These are phyloP conservation scores for Eremothecium gossypii DNA, from an alignment of 1,139 yeast genomes.

Conservation along the genomic window DNA sequence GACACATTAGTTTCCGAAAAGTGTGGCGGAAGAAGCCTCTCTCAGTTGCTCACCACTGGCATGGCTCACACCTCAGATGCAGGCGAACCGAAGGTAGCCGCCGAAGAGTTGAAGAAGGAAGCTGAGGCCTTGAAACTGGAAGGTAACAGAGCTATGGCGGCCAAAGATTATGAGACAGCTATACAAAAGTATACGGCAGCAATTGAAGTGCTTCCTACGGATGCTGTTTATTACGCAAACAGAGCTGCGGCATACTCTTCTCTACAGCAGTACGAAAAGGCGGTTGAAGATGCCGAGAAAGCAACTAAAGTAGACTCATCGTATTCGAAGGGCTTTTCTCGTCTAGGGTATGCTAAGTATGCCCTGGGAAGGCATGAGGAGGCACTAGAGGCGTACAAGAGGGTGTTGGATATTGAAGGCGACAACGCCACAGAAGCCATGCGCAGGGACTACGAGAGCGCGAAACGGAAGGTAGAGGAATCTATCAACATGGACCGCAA, in stretches of 20 bases:
- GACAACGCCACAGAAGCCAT: conserved; percentile 77
- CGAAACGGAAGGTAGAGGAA: conserved; percentile 74
- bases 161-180: conserved; percentile 60
- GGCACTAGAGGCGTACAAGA: conserved; percentile 81
- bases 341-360: conserved; percentile 87
- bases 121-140: conserved; percentile 81
- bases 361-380: conserved; percentile 86
- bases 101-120: conserved; percentile 42
- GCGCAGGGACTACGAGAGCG: conserved; percentile 90
- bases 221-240: conserved; percentile 82
- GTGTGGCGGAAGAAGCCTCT: conserved; percentile 43
- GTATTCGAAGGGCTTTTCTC: conserved; percentile 88
- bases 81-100: conserved; percentile 36
- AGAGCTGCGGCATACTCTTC: conserved; percentile 97
- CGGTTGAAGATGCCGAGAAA: conserved; percentile 71
- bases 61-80: conserved; percentile 28
- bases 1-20: conserved; percentile 31
- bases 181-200: conserved; percentile 74
- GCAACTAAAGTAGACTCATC: conserved; percentile 72
- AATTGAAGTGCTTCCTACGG: conserved; percentile 56
- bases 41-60: conserved; percentile 35
- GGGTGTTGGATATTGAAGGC: conserved; percentile 83
- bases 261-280: conserved; percentile 59
- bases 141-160: conserved; percentile 91
- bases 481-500: conserved; percentile 39